Evolutionary conservation across 2,329 filamentous ascomycete species (phyloP), one percentile per base, ranked within the genome.

Genomic region (Aureobasidium leucospermi): DNA sequence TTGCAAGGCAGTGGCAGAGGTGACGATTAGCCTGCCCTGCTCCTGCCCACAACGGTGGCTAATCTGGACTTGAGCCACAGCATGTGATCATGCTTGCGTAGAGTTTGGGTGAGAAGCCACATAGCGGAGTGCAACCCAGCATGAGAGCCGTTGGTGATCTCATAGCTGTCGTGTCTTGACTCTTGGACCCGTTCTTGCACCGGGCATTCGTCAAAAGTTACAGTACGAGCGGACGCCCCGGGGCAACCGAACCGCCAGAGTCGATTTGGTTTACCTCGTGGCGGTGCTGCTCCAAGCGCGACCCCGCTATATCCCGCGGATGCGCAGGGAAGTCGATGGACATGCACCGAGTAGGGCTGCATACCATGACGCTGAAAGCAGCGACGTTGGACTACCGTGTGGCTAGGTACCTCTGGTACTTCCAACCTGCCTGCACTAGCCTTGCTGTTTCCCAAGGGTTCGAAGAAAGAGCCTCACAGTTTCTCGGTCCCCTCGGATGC

Each of bases 1-100:
- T 52, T 52, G 23, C 48, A 55, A 55, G 51, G 51, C 51, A 55
- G 49, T 32, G n/a, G 16, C 51, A 28, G 19, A 41, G 11, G 29
- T 55, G 51, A 55, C 51, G 51, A 55, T 55, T 43, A 31, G 49
- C 49, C 49, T 52, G 48, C 34, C 36, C 49, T 55, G 38, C 38
- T 34, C 48, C 23, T 43, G 32, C 11, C 39, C 39, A 19, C 51
- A 55, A 55, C 51, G 51, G 51, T 55, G 38, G 51, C 51, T 55
- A 55, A 55, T 43, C 15, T 9, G 34, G 38, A 38, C 41, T 8
- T 43, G 51, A 56, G 52, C 52, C 52, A 56, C 52, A 46, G 36
- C 52, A 56, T 56, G 52, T 38, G 41, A 56, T 46, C 52, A 56
- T 56, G 51, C 34, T 55, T 42, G 41, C 52, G 31, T 56, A 45